Conservation (phyloP, 768 basidiomycete genomes). For the Pisolithus microcarpus region DNA sequence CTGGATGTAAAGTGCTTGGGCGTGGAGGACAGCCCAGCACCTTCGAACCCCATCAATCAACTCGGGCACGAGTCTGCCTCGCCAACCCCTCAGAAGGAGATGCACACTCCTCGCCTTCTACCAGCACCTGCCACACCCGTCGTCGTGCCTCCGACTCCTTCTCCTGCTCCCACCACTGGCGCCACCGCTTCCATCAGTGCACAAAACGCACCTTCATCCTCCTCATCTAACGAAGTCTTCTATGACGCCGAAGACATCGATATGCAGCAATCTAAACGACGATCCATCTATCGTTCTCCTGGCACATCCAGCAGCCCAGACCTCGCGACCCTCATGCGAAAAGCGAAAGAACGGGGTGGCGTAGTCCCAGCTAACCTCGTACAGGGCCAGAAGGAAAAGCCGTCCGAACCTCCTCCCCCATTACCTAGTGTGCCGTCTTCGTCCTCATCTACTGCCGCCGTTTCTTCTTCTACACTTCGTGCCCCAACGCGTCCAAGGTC, state of each 20-base stretch:
- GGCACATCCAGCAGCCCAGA: slow-evolving; percentile 92
- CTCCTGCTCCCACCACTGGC: slow-evolving; percentile 28
- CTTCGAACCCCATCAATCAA: slow-evolving; percentile 5
- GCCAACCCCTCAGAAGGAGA: slow-evolving; percentile 32
- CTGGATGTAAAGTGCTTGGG: slow-evolving; percentile 65
- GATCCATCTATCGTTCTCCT: slow-evolving; percentile 80
- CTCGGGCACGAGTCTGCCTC: slow-evolving; percentile 36
- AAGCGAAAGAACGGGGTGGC: slow-evolving; percentile 66
- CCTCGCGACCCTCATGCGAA: slow-evolving; percentile 77
- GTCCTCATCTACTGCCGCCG: slow-evolving; percentile 16
- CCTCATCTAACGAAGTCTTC: slow-evolving; percentile 52
- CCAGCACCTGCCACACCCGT: slow-evolving; percentile 52
- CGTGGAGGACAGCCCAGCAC: slow-evolving; percentile 38
- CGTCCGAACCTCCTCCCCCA: slow-evolving; percentile 38
- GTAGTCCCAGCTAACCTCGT: slow-evolving; percentile 31
- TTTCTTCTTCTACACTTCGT: neutral
- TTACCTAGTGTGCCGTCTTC: slow-evolving; percentile 27
- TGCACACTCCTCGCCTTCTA: slow-evolving; percentile 28
- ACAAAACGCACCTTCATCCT: slow-evolving; percentile 32
- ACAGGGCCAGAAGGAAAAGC: slow-evolving; percentile 28
- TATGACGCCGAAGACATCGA: slow-evolving; percentile 62
- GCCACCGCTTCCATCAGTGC: slow-evolving; percentile 25
- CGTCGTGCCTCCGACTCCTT: slow-evolving; percentile 64
- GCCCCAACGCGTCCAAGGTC: slow-evolving; percentile 33
- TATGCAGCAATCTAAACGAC: slow-evolving; percentile 58